phyloP scores from a whole-genome alignment of 2,329 filamentous ascomycete genomes.

The Aspergillus aculeatus region DNA sequence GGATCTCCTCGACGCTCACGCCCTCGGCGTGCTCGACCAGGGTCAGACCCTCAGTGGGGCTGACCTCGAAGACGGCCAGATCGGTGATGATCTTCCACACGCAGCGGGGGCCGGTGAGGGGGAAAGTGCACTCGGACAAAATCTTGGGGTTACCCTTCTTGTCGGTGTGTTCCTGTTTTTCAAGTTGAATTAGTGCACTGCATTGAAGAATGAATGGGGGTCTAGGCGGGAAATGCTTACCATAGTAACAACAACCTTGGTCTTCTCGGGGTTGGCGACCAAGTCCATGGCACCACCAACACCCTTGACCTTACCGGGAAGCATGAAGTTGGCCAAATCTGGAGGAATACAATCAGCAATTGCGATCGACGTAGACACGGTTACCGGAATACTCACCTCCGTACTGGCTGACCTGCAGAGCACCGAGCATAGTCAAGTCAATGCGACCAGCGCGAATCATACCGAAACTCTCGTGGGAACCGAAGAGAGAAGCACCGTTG shows the following conservation, averaged over 20 bases:
- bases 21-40: conserved; percentile 71
- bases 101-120: conserved; percentile 63
- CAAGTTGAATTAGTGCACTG: neutral
- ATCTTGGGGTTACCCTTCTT: conserved; percentile 69
- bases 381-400: conserved; percentile 45
- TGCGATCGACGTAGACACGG: neutral
- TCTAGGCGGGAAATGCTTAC: conserved; percentile 5
- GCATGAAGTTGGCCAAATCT: conserved; percentile 87
- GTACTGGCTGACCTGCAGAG: conserved; percentile 73
- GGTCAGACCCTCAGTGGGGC: conserved; percentile 54
- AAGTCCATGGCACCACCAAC: conserved; percentile 79
- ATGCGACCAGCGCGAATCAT: conserved; percentile 87
- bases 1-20: conserved; percentile 67
- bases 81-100: conserved; percentile 74
- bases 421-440: conserved; percentile 79
- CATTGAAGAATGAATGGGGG: neutral
- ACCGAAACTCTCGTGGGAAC: conserved; percentile 76
- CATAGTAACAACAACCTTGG: conserved; percentile 70
- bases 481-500: conserved; percentile 73
- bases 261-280: conserved; percentile 69
- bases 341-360: neutral
- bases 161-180: conserved; percentile 59
- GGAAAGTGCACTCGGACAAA: conserved; percentile 60
- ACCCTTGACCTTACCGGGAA: conserved; percentile 81
- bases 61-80: conserved; percentile 71